phyloP scores from a whole-genome alignment of 2,329 filamentous ascomycete genomes.

The Fusarium sp. region DNA sequence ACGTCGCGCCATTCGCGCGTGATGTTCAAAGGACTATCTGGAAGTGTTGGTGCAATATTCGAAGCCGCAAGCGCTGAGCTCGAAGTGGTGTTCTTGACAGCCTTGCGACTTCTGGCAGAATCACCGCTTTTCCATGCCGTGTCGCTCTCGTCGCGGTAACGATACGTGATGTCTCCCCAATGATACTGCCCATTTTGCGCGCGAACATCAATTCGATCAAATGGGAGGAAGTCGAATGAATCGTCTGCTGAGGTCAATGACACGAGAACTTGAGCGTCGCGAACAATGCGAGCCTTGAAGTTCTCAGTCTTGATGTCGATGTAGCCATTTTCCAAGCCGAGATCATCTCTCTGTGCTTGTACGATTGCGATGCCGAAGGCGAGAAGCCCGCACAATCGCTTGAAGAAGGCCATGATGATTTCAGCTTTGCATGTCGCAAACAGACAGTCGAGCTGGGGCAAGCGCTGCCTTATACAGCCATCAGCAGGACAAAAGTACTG shows the following conservation, averaged over 20 bases:
- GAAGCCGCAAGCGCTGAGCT: conserved; percentile 51
- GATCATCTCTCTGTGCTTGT: conserved; percentile 30
- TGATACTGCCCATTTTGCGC: conserved; percentile 66
- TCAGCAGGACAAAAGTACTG: neutral
- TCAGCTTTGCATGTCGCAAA: neutral
- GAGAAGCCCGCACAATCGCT: neutral
- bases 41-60: conserved; percentile 56
- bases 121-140: conserved; percentile 59
- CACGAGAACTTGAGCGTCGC: conserved; percentile 59
- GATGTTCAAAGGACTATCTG: conserved; percentile 55
- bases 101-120: conserved; percentile 55
- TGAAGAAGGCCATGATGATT: conserved; percentile 7
- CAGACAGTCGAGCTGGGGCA: neutral
- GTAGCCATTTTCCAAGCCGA: conserved; percentile 55
- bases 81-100: conserved; percentile 31
- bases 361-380: neutral
- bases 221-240: conserved; percentile 66
- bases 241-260: conserved; percentile 56
- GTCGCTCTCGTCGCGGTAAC: conserved; percentile 58
- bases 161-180: conserved; percentile 67
- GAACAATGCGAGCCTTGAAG: conserved; percentile 56
- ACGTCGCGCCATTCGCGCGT: conserved; percentile 63
- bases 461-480: too few relatives aligned
- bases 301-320: conserved; percentile 54
- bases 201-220: conserved; percentile 59